Conservation (phyloP, 2,329 filamentous ascomycete species). For the Fusarium poae region DNA sequence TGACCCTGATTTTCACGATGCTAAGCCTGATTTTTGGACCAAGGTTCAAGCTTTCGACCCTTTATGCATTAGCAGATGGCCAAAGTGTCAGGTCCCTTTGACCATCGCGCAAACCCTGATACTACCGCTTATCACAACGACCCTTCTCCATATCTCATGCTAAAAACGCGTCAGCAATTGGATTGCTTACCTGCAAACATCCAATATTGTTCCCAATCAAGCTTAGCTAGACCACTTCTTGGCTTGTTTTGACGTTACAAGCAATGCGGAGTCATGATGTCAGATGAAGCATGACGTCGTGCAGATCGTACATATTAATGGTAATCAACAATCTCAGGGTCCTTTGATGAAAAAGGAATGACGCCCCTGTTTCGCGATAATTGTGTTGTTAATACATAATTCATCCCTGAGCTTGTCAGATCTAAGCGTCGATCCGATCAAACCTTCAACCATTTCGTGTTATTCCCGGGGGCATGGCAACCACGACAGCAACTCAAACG, state of each 20-base stretch:
- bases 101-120: background rate
- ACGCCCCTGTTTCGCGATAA: background rate
- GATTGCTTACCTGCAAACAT: background rate
- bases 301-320: background rate
- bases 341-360: slow-evolving; percentile 5
- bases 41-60: slow-evolving; percentile 11
- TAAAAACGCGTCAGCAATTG: background rate
- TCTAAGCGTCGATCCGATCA: background rate
- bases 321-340: slow-evolving; percentile 8
- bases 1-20: slow-evolving; percentile 4
- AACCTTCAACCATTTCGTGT: background rate
- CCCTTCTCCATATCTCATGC: background rate
- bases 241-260: slow-evolving; percentile 13
- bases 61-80: slow-evolving; percentile 18
- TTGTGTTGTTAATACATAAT: background rate
- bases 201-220: background rate
- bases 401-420: background rate
- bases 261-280: slow-evolving; percentile 29
- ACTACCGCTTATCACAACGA: background rate
- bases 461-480: slow-evolving; percentile 4
- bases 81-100: background rate
- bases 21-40: background rate
- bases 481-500: background rate
- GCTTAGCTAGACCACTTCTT: background rate
- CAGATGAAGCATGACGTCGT: slow-evolving; percentile 24